Evolutionary conservation across 2,329 filamentous ascomycete species (phyloP).

Genomic region (Thelonectria blattea): DNA sequence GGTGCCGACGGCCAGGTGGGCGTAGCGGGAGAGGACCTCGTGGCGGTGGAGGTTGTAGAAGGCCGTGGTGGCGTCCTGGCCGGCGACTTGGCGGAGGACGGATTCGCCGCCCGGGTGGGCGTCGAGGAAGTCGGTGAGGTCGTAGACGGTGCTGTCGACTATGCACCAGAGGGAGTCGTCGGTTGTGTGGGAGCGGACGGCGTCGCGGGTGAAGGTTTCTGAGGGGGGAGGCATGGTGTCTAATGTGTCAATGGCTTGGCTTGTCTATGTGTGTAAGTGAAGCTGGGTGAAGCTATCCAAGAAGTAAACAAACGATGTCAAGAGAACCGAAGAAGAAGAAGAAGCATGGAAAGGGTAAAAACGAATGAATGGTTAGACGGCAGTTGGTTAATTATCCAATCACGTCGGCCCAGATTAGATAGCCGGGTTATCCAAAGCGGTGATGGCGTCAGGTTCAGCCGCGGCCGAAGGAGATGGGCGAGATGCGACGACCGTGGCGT

Average conservation of each 20-base stretch:
- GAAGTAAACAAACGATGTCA: background rate
- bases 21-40: slow-evolving; percentile 85
- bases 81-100: slow-evolving; percentile 80
- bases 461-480: slow-evolving; percentile 2
- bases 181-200: slow-evolving; percentile 78
- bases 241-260: background rate
- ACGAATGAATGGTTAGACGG: too few relatives aligned
- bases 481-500: slow-evolving; percentile 7
- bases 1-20: slow-evolving; percentile 75
- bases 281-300: background rate
- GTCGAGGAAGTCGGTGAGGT: slow-evolving; percentile 83
- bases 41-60: slow-evolving; percentile 95
- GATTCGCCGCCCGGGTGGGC: slow-evolving; percentile 84
- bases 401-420: background rate
- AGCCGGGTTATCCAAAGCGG: background rate
- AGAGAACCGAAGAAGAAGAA: background rate
- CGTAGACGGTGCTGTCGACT: slow-evolving; percentile 86
- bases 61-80: slow-evolving; percentile 78
- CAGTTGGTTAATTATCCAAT: background rate
- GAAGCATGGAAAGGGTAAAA: background rate
- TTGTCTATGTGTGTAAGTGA: background rate
- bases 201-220: slow-evolving; percentile 63
- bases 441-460: background rate
- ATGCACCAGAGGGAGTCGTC: slow-evolving; percentile 83
- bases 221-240: slow-evolving; percentile 45